Base-by-base conservation (phyloP, 2,329 filamentous ascomycete genomes). In the Neoascochyta sp. region DNA sequence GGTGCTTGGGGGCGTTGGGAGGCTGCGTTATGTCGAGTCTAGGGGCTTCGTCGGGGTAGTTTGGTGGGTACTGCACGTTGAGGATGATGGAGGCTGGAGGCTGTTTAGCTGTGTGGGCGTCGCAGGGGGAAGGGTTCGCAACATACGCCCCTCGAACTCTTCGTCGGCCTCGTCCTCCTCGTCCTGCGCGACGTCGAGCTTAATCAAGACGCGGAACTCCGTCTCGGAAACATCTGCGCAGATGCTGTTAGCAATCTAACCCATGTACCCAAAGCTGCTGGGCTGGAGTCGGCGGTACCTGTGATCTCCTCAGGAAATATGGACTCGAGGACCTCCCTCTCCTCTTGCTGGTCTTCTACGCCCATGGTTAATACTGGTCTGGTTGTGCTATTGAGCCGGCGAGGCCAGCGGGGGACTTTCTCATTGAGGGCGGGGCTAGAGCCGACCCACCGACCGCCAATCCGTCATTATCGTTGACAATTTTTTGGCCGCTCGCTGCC, bases 221-320 rank as follows among this genome's bases (percentile, higher is more conserved):
- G 79, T 86, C 32, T 95, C 87, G 50, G 86, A 92, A 55, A 95
- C 80, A 62, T 95, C 92, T 92, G 60, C 21, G 28, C 16, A 38
- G 31, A 22, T 17, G 24, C 19, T 22, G 39, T 60, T 34, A 52
- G 47, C 15, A 22, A 5, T n/a, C n/a, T 10, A 8, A 14, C 7
- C n/a, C 16, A 14, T n/a, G 13, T 21, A 21, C 18, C 13, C 29
- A 12, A 23, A 15, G 24, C 21, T 8, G 22, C 2, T 27, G 19
- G 12, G 11, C 13, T n/a, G 5, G 8, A 12, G 22, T 10, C 7
- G n/a, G 8, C 9, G 63, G 26, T 56, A 90, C 88, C 84, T 75
- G 82, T 90, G 50, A 98, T 95, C 69, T 98, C 92, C 39, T 98
- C 90, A 1, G 92, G 88, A 51, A 96, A 98, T 58, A 98, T 98